Conservation (phyloP, 2,329 filamentous ascomycete genomes). For the Fusarium xylarioides region DNA sequence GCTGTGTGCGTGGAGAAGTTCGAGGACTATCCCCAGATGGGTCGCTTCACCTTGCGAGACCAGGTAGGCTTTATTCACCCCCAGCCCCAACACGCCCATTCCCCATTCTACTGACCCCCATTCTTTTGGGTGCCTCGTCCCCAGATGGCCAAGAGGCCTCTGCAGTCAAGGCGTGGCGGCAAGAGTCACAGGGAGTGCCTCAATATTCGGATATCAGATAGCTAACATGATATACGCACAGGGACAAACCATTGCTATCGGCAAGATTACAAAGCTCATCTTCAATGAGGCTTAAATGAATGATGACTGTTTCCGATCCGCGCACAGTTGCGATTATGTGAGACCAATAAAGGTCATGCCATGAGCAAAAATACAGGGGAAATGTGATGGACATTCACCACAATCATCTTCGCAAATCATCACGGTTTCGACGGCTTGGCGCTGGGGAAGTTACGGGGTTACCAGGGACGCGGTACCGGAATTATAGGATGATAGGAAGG, state of each 20-base stretch:
- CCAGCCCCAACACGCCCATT: neutral
- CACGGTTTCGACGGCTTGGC: slow-evolving; percentile 17
- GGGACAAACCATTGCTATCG: slow-evolving; percentile 99
- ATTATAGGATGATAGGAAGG: slow-evolving; percentile 34
- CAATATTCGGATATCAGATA: slow-evolving; percentile 16
- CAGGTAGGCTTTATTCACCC: slow-evolving; percentile 65
- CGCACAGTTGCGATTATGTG: neutral
- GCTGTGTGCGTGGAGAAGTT: slow-evolving; percentile 93
- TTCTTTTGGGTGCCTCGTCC: slow-evolving; percentile 14
- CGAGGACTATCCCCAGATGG: slow-evolving; percentile 94
- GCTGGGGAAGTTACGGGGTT: neutral
- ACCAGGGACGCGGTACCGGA: slow-evolving; percentile 13
- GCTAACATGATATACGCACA: slow-evolving; percentile 54
- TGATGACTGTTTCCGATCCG: slow-evolving; percentile 23
- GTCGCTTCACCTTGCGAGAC: slow-evolving; percentile 88
- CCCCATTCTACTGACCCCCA: slow-evolving; percentile 14
- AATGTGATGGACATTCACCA: slow-evolving; percentile 22
- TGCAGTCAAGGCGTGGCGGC: slow-evolving; percentile 12
- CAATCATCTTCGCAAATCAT: slow-evolving; percentile 25
- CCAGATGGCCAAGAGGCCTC: slow-evolving; percentile 1
- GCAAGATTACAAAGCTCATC: slow-evolving; percentile 94
- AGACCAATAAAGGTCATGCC: slow-evolving; percentile 8
- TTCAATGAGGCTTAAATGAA: slow-evolving; percentile 48
- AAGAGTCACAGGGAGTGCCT: slow-evolving; percentile 10
- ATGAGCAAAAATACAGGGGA: slow-evolving; percentile 18